phyloP scores from a whole-genome alignment of 176 grass and related monocot species.

The Phoenix dactylifera region DNA sequence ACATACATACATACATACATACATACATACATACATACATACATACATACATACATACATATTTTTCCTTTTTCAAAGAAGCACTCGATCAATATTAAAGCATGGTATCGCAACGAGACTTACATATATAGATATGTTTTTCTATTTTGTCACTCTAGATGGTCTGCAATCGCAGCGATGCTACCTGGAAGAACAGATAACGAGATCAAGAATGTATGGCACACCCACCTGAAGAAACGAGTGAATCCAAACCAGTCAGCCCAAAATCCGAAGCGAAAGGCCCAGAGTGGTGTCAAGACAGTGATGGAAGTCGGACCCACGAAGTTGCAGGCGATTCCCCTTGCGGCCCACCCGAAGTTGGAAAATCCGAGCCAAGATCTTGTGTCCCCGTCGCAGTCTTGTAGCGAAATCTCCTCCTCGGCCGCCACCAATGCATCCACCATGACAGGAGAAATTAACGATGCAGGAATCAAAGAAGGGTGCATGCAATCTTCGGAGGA shows the following conservation, averaged over 20 bases:
- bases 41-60: no score
- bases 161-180: background rate
- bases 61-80: no score
- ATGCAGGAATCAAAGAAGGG: background rate
- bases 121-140: no score
- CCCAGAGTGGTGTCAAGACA: background rate
- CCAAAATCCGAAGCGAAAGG: background rate
- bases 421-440: no score
- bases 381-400: no score
- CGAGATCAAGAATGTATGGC: slow-evolving; percentile 8
- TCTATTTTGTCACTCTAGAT: background rate
- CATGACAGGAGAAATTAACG: background rate
- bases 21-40: no score
- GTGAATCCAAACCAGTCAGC: background rate
- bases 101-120: no score
- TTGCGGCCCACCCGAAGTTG: no score
- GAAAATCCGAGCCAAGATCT: no score
- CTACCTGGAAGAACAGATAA: slow-evolving; percentile 2
- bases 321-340: background rate
- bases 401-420: no score
- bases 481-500: background rate
- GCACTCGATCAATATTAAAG: no score
- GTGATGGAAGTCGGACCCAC: background rate
- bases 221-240: slow-evolving; percentile 5
- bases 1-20: no score